Conservation (phyloP, 257 asterid genomes). For the Anisodus tanguticus region DNA sequence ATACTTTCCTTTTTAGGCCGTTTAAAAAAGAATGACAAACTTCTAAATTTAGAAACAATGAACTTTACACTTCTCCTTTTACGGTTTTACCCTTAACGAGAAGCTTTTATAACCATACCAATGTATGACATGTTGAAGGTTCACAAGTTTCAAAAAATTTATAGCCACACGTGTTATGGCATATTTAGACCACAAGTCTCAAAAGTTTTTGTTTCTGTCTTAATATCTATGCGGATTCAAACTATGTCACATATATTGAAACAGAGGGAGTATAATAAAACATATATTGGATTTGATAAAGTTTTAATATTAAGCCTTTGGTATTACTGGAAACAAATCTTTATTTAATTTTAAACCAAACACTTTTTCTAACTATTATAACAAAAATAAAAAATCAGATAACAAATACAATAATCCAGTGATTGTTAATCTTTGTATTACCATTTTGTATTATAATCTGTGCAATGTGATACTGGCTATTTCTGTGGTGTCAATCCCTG, state of each 20-base stretch:
- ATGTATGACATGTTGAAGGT: too few relatives aligned
- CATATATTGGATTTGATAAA: not conserved
- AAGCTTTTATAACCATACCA: too few relatives aligned
- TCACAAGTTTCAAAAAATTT: not conserved
- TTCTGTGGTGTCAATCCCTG: not conserved
- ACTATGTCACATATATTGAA: not conserved
- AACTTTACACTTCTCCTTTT: too few relatives aligned
- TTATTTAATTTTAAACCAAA: slow-evolving; percentile 1
- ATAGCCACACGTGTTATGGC: not conserved
- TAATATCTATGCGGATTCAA: not conserved
- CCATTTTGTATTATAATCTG: not conserved
- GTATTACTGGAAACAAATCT: not conserved
- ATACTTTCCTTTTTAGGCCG: too few relatives aligned
- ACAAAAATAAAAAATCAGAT: not conserved
- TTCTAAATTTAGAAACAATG: too few relatives aligned
- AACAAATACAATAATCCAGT: not conserved
- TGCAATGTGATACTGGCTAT: not conserved
- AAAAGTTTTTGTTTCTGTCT: not conserved
- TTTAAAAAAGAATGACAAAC: too few relatives aligned
- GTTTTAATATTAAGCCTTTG: not conserved
- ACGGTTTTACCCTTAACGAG: too few relatives aligned
- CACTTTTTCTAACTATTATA: not conserved
- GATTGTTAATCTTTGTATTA: not conserved
- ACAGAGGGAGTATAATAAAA: too few relatives aligned
- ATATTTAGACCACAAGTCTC: not conserved